These are phyloP conservation scores for Trichoderma lentiforme DNA, from an alignment of 2,329 filamentous ascomycete species.

Conservation along the genomic window DNA sequence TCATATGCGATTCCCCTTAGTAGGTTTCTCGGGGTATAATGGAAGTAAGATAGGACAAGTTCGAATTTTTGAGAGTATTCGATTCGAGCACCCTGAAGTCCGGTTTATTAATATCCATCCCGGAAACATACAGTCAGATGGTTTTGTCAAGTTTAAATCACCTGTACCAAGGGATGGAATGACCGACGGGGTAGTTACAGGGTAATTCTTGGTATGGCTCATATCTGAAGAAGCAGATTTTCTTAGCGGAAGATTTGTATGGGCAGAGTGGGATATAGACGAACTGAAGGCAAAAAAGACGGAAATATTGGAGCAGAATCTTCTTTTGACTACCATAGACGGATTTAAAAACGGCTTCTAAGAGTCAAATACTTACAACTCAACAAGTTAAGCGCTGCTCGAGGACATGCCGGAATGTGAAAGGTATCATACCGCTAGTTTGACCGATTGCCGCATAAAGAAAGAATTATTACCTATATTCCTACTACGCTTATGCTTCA, in stretches of 20 bases:
- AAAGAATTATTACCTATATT: too few species aligned
- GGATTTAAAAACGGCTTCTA: conserved; percentile 28
- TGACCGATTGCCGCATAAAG: too few species aligned
- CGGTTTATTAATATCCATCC: background rate
- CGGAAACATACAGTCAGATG: background rate
- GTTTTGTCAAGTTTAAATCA: background rate
- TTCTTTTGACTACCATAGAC: background rate
- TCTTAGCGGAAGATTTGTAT: background rate
- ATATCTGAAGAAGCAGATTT: background rate
- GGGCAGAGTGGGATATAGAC: background rate
- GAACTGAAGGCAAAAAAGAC: background rate
- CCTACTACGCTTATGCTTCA: too few species aligned
- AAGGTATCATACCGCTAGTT: too few species aligned
- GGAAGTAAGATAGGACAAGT: background rate
- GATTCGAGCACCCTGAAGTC: background rate
- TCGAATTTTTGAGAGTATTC: background rate
- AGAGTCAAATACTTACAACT: too few species aligned
- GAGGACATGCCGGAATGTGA: too few species aligned
- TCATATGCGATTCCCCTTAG: background rate
- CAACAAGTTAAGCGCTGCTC: too few species aligned
- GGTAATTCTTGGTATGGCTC: background rate
- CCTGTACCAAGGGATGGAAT: background rate
- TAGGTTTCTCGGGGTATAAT: background rate
- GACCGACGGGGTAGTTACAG: background rate
- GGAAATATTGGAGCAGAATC: background rate